Conservation (phyloP, 805 yeast species). For the Saccharomycopsis fermentans region DNA sequence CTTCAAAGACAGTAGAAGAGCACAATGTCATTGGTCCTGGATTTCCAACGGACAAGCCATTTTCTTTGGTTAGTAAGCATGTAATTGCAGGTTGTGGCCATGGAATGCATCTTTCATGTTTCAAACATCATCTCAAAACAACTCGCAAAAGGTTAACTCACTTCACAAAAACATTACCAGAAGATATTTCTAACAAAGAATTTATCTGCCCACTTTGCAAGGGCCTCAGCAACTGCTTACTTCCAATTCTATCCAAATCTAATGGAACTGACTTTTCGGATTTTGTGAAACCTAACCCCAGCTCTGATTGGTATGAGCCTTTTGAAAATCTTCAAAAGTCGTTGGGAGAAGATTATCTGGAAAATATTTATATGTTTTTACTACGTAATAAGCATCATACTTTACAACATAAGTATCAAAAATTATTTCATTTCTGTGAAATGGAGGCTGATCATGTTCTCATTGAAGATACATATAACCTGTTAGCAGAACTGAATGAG, state of each 20-base stretch:
- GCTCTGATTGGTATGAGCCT: slow-evolving; percentile 5
- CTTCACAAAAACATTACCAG: slow-evolving; percentile 75
- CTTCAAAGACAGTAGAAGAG: slow-evolving; percentile 28
- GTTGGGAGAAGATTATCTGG: neutral
- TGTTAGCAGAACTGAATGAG: slow-evolving; percentile 19
- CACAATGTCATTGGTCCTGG: slow-evolving; percentile 59
- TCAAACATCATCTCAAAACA: slow-evolving; percentile 50
- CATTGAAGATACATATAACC: neutral
- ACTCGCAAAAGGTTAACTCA: slow-evolving; percentile 50
- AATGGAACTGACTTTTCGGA: slow-evolving; percentile 3
- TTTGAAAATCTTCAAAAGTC: slow-evolving; percentile 6
- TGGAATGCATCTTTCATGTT: slow-evolving; percentile 82
- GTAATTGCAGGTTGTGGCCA: slow-evolving; percentile 81
- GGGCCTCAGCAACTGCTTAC: slow-evolving; percentile 70
- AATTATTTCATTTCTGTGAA: neutral
- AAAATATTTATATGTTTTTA: neutral
- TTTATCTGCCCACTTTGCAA: slow-evolving; percentile 88
- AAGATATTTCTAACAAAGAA: slow-evolving; percentile 57
- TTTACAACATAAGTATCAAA: neutral
- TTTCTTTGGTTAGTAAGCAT: slow-evolving; percentile 31
- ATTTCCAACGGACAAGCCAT: slow-evolving; percentile 35
- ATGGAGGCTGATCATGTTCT: neutral
- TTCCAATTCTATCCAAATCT: slow-evolving; percentile 37
- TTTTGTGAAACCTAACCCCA: slow-evolving; percentile 2
- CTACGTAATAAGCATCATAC: neutral